Base-by-base conservation (phyloP, 2,329 filamentous ascomycete species). In the Aspergillus texensis region DNA sequence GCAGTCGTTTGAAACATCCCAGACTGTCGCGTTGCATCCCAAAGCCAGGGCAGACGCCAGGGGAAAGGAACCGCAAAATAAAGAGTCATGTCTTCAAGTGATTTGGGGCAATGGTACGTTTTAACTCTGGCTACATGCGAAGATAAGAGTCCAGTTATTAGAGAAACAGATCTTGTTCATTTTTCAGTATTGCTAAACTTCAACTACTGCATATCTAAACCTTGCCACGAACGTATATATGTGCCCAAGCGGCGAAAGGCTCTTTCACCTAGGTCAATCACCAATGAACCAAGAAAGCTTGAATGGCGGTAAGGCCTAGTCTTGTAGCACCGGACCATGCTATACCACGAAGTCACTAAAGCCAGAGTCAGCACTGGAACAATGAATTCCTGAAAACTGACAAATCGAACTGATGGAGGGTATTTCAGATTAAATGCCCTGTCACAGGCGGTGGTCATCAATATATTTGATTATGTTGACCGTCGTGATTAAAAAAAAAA, bases 401-500 rank as follows among this genome's bases (percentile, higher is more conserved):
- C 53, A 55, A 61, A 54, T 32, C 28, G 65, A 60, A 26, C 19
- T 62, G 48, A 32, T 32, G 24, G 59, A 63, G 60, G 45, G 60
- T 52, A 59, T 66, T 59, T 70, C 68, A 79, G 77, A 77, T 78
- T 41, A 69, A 66, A 72, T 71, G 89, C 89, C 89, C 83, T 89
- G 89, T 92, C 89, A 91, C 82, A 88, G 89, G 89, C 89, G 70
- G 81, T 82, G 89, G 83, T 92, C 90, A 91, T 92, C 90, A 93
- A 90, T 81, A 85, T 82, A 79, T 82, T 68, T 86, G 19, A 52
- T 52, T 93, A 91, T 90, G 90, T 90, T 90, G 90, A 93, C 90
- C 90, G 90, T 93, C 90, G 90, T 93, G 90, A 92, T 62, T 88
- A 86, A 86, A 84, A 80, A 32, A 83, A 75, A 69, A 75, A 79